Conservation (phyloP, 2,329 filamentous ascomycete species). For the Calonectria pseudoturangicola region DNA sequence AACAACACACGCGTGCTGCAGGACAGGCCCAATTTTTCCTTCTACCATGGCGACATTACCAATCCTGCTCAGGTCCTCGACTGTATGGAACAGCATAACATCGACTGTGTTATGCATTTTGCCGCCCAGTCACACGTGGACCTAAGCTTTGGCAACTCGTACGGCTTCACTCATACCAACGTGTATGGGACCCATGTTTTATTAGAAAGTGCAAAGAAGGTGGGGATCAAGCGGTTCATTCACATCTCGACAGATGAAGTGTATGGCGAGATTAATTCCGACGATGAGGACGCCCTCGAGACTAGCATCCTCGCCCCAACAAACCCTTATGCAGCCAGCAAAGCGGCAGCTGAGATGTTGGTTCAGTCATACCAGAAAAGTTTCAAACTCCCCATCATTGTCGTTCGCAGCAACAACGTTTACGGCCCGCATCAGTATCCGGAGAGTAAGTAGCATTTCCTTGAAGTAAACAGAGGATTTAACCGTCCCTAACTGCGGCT, state of each 20-base stretch:
- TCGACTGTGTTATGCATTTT: constrained; percentile 89
- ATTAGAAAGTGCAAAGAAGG: constrained; percentile 84
- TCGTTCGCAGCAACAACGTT: constrained; percentile 89
- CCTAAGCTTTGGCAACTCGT: constrained; percentile 87
- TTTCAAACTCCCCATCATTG: constrained; percentile 87
- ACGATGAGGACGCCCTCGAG: constrained; percentile 82
- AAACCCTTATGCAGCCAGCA: constrained; percentile 88
- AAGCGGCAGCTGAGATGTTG: constrained; percentile 89
- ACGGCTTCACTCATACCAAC: constrained; percentile 87
- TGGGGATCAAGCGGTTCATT: constrained; percentile 83
- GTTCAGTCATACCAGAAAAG: constrained; percentile 91
- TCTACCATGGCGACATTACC: constrained; percentile 87
- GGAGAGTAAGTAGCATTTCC: constrained; percentile 76
- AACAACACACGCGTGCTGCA: constrained; percentile 85
- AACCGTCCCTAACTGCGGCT: constrained; percentile 30
- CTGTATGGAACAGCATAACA: constrained; percentile 81
- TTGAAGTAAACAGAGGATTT: background rate
- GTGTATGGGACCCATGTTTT: constrained; percentile 90
- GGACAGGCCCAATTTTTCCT: constrained; percentile 82
- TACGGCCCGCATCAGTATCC: constrained; percentile 91
- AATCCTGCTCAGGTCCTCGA: constrained; percentile 81
- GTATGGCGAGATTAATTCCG: constrained; percentile 85
- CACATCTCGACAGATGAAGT: constrained; percentile 92
- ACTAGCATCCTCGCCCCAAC: constrained; percentile 85
- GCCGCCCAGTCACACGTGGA: constrained; percentile 92